Base-by-base conservation (phyloP, 352 stramenopile species). In the Pythium folliculosum region DNA sequence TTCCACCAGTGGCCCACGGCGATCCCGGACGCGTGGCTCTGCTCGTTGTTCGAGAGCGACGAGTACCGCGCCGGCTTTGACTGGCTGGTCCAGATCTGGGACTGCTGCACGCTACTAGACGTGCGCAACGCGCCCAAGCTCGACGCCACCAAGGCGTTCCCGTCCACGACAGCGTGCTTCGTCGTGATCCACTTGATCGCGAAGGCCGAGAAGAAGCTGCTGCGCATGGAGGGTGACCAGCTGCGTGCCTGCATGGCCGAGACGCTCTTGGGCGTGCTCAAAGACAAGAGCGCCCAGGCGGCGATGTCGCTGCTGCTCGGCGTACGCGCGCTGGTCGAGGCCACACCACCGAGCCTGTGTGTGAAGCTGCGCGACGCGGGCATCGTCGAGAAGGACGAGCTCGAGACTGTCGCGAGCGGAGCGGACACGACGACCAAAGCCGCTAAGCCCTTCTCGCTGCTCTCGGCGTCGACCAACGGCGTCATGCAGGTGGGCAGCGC, bases 141-240 rank as follows among this genome's bases (percentile, higher is more conserved):
- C 9, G 55, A 61, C 17, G 25, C 32, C 17, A 67, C 67, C 17
- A 72, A 53, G 12, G 58, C 68, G 40, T 72, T 70, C 25, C 67
- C 75, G 37, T 77, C 68, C 17, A 73, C 76, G 22, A 74, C 76
- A 9, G 72, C 88, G n/a, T 84, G 78, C 59, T 80, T 87, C 43
- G 68, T 90, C 32, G 63, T 92, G 40, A 58, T 86, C 38, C 48
- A 78, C 38, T 63, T 84, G 25, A 81, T 88, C 22, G 49, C 65
- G 7, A 61, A 68, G 16, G 69, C 78, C 2, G 81, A 89, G 40
- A 90, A 92, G 71, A 71, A 78, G 25, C 72, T 95, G 21, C 58
- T 89, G 56, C 81, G 80, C 23, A 91, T 95, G 83, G 65, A 88
- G 74, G 72, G 82, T 19, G 80, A 92, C 22, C 78, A 92, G 38